phyloP scores from a whole-genome alignment of 2,329 filamentous ascomycete genomes.

The Passalora sequoiae region DNA sequence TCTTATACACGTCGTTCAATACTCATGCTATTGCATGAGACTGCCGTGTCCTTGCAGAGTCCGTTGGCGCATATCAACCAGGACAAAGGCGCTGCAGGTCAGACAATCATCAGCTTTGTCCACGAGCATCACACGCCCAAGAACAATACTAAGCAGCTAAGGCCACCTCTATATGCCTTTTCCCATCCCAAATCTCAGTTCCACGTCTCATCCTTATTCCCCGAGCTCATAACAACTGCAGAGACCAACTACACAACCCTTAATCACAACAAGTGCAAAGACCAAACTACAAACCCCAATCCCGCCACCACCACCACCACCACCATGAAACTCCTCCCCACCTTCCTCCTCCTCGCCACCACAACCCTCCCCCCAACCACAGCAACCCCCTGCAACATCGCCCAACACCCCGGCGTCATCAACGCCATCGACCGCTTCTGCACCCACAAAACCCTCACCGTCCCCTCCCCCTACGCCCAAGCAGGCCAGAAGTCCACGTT shows the following conservation, averaged over 20 bases:
- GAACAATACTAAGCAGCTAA: background rate
- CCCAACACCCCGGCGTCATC: constrained; percentile 1
- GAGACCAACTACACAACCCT: background rate
- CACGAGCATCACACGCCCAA: background rate
- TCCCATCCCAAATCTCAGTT: background rate
- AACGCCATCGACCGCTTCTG: constrained; percentile 11
- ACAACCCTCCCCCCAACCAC: background rate
- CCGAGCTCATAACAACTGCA: background rate
- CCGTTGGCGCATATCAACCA: too few relatives aligned
- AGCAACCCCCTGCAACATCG: background rate
- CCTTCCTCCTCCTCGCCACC: background rate
- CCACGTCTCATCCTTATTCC: background rate
- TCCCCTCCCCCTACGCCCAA: constrained; percentile 6
- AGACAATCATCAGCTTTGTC: too few relatives aligned
- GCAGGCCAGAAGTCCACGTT: background rate
- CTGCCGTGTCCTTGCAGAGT: background rate
- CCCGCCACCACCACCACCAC: background rate
- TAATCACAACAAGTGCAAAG: background rate
- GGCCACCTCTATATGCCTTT: background rate
- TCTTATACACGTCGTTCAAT: background rate
- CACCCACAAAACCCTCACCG: background rate
- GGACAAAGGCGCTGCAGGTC: too few relatives aligned
- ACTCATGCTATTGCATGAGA: background rate
- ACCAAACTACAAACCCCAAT: background rate
- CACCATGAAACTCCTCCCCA: background rate